Base-by-base conservation (phyloP, 768 basidiomycete species). In the Lentinula raphanica region DNA sequence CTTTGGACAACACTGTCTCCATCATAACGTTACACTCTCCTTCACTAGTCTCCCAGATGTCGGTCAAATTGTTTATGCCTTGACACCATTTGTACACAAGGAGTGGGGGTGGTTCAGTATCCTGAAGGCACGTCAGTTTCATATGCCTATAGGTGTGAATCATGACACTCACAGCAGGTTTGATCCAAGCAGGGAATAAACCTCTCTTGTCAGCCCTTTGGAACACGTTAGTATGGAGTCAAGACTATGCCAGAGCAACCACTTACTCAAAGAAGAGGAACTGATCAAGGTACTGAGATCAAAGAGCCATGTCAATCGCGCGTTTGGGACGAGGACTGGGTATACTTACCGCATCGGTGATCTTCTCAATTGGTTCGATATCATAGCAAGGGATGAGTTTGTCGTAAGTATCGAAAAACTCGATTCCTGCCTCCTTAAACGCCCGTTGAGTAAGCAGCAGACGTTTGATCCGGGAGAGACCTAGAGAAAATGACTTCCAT, bases 41-140 rank as follows among this genome's bases (percentile, higher is more conserved):
- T 66, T 99, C 95, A 59, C 86, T 84, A 0, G 95, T 98, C 74
- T 98, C 97, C 97, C 97, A 99, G 39, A 99, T 86, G 59, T 99
- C 96, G 2, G 91, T 94, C 69, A 98, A 71, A 72, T 99, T 99
- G 76, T 98, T 98, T 79, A 98, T 95, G 40, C 97, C 97, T 75
- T 98, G 96, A 68, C 94, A 96, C 96, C 96, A 98, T 81, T 98
- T 98, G 78, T 98, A 98, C 31, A 98, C 95, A 31, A 98, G 85
- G 15, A 98, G 82, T 2, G 96, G 96, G 0, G 96, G 94, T 2
- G 96, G 96, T 67, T 98, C 96, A 0, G 93, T 95, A 66, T 98
- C 94, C 79, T 80, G 54, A 49, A 32, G 45, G 28, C 28, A 65
- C 45, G 62, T 59, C 46, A 29, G 57, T 35, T 12, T n/a, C n/a